Evolutionary conservation across 2,329 filamentous ascomycete species (phyloP), one percentile per base, ranked within the genome.

Genomic region (Cordyceps pruinosa): DNA sequence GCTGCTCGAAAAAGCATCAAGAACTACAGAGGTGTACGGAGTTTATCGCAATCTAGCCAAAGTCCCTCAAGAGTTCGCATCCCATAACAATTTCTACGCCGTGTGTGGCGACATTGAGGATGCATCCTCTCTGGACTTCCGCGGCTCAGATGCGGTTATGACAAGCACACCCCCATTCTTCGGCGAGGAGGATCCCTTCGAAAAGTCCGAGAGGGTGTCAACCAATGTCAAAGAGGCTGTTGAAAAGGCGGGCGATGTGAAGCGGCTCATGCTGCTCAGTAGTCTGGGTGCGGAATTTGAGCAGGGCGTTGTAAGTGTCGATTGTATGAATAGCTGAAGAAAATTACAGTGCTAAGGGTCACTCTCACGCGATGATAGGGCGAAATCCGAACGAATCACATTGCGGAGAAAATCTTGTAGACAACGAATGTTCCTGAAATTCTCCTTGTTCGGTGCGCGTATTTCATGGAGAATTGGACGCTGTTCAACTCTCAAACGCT

Each of bases 381-480:
- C 4, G 72, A 74, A 34, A 68, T 74, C 41, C 64, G 63, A 19
- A 68, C 67, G 1, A 74, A 73, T 37, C 64, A 73, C 53, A 63
- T 61, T 1, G 69, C 69, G 0, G 72, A 74, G 48, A 39, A 58
- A 3, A 47, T 67, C 2, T 56, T 70, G 1, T 51, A 49, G 3
- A 41, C 26, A 0, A 58, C 62, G 0, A 54, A 64, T 2, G 60
- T 66, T 2, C 58, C 63, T 0, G 61, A 68, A 2, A 58, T 72
- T 2, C 57, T 69, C 13, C 67, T 73, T 42, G 64, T 72, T 2
- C 65, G 72, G 6, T 69, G 65, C 45, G 58, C 60, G 0, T 74
- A 71, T 60, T 73, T 74, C 32, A 73, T 73, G 69, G 70, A 74
- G 59, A 73, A 73, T 48, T 73, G 71, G 72, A 64, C 63, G 4